phyloP scores from a whole-genome alignment of 2,329 filamentous ascomycete genomes.

The Dryadomyces sulphureus region DNA sequence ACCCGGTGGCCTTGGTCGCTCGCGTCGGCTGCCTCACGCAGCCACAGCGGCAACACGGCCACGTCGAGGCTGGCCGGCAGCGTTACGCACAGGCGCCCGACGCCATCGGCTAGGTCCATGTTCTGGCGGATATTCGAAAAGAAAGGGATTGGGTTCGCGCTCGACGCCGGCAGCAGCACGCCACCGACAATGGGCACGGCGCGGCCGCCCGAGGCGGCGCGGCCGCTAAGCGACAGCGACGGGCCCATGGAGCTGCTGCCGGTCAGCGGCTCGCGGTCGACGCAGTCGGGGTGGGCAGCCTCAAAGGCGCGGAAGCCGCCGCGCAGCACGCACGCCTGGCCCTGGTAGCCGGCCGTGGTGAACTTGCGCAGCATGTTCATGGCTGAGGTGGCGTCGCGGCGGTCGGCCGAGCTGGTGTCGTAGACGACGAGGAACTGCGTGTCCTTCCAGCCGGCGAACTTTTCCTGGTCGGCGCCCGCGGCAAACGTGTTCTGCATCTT shows the following conservation, averaged over 20 bases:
- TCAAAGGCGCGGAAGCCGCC: slow-evolving; percentile 72
- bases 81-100: slow-evolving; percentile 59
- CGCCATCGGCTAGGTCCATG: slow-evolving; percentile 84
- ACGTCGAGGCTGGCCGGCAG: slow-evolving; percentile 30
- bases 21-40: slow-evolving; percentile 50
- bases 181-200: slow-evolving; percentile 71
- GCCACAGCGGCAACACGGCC: slow-evolving; percentile 57
- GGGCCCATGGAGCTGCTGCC: slow-evolving; percentile 16
- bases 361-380: slow-evolving; percentile 92
- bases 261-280: slow-evolving; percentile 34
- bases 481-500: slow-evolving; percentile 83
- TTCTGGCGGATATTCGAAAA: slow-evolving; percentile 95
- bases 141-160: slow-evolving; percentile 68
- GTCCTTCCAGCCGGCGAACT: slow-evolving; percentile 62
- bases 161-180: slow-evolving; percentile 60
- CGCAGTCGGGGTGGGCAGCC: slow-evolving; percentile 44
- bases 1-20: slow-evolving; percentile 65
- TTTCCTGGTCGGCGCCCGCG: slow-evolving; percentile 49
- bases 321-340: slow-evolving; percentile 57
- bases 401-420: slow-evolving; percentile 59
- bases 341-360: slow-evolving; percentile 64
- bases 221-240: slow-evolving; percentile 34
- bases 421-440: slow-evolving; percentile 75
- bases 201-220: slow-evolving; percentile 26
- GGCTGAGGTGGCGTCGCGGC: slow-evolving; percentile 67